Evolutionary conservation across 352 stramenopile genomes (phyloP), one percentile per base, ranked within the genome.

Genomic region (Aphanomyces euteiches): DNA sequence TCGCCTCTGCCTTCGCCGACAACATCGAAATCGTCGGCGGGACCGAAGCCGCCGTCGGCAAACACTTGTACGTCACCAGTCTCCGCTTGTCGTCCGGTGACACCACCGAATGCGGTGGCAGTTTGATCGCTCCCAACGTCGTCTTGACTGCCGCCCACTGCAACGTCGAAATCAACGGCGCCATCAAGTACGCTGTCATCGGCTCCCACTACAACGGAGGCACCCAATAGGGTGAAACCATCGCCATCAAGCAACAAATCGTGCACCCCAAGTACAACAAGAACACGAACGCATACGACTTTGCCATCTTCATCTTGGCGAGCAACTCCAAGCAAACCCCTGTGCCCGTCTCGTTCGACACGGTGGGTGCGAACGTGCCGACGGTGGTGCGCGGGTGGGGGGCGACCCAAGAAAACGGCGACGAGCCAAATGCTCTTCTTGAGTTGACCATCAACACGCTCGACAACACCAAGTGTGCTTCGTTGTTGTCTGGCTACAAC

Each of bases 91-190:
- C 53, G 4, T 59, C 64, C 3, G 10, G 47, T 0, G 70, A 68
- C 2, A 7, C 12, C 7, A 69, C 45, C 56, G 74, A 74, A 47
- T 80, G 77, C 40, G 75, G 75, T 21, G 77, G 73, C 38, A 87
- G 78, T 28, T 81, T 92, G 60, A 88, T 92, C 72, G 82, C 81
- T 10, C 77, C 82, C 34, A 87, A 75, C 45, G 80, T 86, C 58
- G 78, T 92, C 21, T 77, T 92, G 53, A 90, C 81, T 10, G 84
- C 82, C 1, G 81, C 82, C 0, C 82, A 92, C 71, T 92, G 81
- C 72, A 75, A 76, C 47, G 37, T n/a, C 13, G 79, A 72, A n/a
- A 28, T 28, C 28, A 28, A 28, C 28, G 28, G 28, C 28, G 68
- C 69, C 36, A 79, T 82, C 58, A 70, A 75, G 15, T 85, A 84